Evolutionary conservation across 306 rosid genomes (phyloP).

Genomic region (Alnus rubra): DNA sequence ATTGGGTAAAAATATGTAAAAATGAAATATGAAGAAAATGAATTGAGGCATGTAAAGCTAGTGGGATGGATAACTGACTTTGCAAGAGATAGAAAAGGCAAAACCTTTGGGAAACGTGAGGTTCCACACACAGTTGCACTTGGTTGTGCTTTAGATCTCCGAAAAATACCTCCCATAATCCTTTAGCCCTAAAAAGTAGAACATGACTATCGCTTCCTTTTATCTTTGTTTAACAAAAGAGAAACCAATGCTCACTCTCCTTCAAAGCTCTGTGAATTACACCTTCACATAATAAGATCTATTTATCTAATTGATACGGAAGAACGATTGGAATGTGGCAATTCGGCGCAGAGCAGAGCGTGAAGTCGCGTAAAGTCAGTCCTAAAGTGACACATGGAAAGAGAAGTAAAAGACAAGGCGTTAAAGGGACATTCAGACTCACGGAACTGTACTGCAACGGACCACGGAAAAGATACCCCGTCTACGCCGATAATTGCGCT

Average conservation of each 20-base stretch:
- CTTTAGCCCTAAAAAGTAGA: background rate
- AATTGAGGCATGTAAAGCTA: background rate
- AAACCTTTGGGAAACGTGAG: background rate
- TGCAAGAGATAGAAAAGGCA: background rate
- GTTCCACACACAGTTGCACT: background rate
- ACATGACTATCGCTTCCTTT: background rate
- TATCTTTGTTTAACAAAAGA: background rate
- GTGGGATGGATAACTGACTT: background rate
- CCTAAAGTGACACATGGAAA: background rate
- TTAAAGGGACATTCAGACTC: background rate
- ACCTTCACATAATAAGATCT: background rate
- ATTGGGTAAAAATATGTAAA: background rate
- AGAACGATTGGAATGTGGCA: background rate
- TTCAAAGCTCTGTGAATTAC: background rate
- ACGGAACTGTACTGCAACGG: conserved; percentile 26
- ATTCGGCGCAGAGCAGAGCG: background rate
- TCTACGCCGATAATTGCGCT: conserved; percentile 12
- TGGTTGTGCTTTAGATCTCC: background rate
- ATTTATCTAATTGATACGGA: no score
- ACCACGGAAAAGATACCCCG: conserved; percentile 7
- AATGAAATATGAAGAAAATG: background rate
- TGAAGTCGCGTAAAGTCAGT: background rate
- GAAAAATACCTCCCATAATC: background rate
- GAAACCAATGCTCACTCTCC: background rate
- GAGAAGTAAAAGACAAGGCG: background rate